Conservation (phyloP, 148 eudicot genomes). For the Oxyria digyna region DNA sequence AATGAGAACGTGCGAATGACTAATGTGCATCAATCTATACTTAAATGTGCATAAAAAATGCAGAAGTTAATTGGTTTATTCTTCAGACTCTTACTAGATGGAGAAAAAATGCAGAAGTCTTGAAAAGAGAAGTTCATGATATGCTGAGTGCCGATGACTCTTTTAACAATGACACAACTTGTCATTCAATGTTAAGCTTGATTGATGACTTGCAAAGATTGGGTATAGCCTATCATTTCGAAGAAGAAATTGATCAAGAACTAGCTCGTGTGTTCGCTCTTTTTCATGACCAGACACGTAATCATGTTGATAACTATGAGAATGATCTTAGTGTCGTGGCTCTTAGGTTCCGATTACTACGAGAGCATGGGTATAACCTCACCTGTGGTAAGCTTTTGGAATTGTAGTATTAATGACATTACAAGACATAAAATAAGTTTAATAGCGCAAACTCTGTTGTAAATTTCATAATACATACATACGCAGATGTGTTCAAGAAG, state of each 20-base stretch:
- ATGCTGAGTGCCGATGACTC: neutral
- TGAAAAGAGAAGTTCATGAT: neutral
- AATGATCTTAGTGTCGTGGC: slow-evolving; percentile 11
- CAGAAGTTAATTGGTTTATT: no score
- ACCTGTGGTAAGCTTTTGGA: neutral
- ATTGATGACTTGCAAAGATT: slow-evolving; percentile 17
- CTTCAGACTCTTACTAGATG: neutral
- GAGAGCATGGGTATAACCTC: slow-evolving; percentile 13
- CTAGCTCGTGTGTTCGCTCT: neutral
- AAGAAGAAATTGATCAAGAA: slow-evolving; percentile 17
- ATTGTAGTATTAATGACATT: no score
- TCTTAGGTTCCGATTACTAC: slow-evolving; percentile 11
- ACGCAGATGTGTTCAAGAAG: slow-evolving; percentile 9
- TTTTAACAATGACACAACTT: neutral
- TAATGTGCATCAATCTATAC: no score
- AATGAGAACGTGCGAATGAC: no score
- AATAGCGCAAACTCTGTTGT: no score
- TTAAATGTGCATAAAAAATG: no score
- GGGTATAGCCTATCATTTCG: slow-evolving; percentile 21
- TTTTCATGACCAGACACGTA: neutral
- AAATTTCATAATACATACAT: neutral
- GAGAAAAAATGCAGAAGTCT: neutral
- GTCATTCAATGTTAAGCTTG: slow-evolving; percentile 5
- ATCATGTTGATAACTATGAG: neutral
- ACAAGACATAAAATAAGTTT: no score